A percentile compares a stretch with the other conserved stretches of the same genome.
phyloP scores from a whole-genome alignment of 495 filamentous ascomycete species.

The Hypoxylon lienhwacheense region DNA sequence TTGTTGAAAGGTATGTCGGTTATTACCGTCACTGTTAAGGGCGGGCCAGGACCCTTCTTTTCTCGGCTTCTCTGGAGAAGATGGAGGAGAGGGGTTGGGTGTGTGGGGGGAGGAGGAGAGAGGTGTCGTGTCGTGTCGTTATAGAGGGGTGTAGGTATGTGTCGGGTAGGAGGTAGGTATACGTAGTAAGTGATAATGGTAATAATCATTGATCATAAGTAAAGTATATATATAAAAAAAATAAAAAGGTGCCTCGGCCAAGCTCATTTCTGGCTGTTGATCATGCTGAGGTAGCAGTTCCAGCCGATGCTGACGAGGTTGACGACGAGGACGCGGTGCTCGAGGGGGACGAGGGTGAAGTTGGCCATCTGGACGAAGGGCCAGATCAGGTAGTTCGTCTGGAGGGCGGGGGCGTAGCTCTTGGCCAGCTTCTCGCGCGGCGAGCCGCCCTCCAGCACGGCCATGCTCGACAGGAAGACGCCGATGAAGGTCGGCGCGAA shows the following conservation, averaged over 20 bases:
- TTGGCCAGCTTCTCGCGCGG: slow-evolving; percentile 69
- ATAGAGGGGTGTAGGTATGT: too few relatives aligned
- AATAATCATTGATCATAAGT: too few relatives aligned
- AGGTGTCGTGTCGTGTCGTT: too few relatives aligned
- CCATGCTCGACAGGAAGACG: slow-evolving; percentile 83
- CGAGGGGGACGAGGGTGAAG: slow-evolving; percentile 85
- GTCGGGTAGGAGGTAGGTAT: too few relatives aligned
- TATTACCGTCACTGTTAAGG: too few relatives aligned
- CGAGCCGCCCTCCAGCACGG: slow-evolving; percentile 76
- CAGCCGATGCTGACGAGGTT: slow-evolving; percentile 83
- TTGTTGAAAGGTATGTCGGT: too few relatives aligned
- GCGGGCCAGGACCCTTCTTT: too few relatives aligned
- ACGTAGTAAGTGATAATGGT: too few relatives aligned
- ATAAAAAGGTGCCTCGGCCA: not conserved
- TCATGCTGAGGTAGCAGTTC: slow-evolving; percentile 88
- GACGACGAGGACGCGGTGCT: slow-evolving; percentile 84
- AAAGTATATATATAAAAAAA: not conserved
- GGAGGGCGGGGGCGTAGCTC: slow-evolving; percentile 68
- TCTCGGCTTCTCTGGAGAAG: too few relatives aligned
- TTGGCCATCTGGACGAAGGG: slow-evolving; percentile 87
- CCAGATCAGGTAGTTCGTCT: slow-evolving; percentile 91
- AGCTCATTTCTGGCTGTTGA: slow-evolving; percentile 31
- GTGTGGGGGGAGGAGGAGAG: too few relatives aligned
- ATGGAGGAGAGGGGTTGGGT: too few relatives aligned
- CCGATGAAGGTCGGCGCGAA: slow-evolving; percentile 84